Conservation (phyloP, 768 basidiomycete species). For the Neoboletus magnificus region DNA sequence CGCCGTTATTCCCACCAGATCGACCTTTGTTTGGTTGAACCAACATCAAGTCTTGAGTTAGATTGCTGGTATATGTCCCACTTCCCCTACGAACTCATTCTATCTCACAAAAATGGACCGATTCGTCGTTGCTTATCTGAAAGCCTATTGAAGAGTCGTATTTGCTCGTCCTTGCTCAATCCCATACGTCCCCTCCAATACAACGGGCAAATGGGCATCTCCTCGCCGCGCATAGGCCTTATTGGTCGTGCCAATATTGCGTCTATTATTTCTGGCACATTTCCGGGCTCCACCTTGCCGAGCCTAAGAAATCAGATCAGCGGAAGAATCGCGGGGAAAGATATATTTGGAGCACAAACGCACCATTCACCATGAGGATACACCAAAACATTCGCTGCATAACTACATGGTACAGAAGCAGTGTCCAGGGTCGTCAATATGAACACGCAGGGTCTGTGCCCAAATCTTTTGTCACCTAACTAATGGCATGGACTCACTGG, state of each 20-base stretch:
- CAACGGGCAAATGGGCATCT: slow-evolving; percentile 37
- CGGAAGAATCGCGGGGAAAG: not conserved
- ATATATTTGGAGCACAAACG: slow-evolving; percentile 15
- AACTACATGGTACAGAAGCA: slow-evolving; percentile 35
- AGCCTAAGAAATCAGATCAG: slow-evolving; percentile 43
- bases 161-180: slow-evolving; percentile 54
- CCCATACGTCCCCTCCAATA: slow-evolving; percentile 79
- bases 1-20: slow-evolving; percentile 47
- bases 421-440: not conserved
- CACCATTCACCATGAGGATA: slow-evolving; percentile 76
- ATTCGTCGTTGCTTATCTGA: not conserved
- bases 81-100: not conserved
- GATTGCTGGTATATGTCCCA: not conserved
- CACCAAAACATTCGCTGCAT: slow-evolving; percentile 66
- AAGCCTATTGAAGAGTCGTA: slow-evolving; percentile 31
- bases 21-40: slow-evolving; percentile 45
- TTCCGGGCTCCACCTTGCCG: slow-evolving; percentile 53
- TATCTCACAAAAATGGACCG: not conserved
- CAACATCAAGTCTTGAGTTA: not conserved
- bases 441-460: not conserved
- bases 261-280: slow-evolving; percentile 55
- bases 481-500: slow-evolving; percentile 47
- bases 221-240: slow-evolving; percentile 25
- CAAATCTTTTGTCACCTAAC: not conserved
- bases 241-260: slow-evolving; percentile 35